Evolutionary conservation across 345 rosid genomes (phyloP).

Genomic region (Stellera chamaejasme): DNA sequence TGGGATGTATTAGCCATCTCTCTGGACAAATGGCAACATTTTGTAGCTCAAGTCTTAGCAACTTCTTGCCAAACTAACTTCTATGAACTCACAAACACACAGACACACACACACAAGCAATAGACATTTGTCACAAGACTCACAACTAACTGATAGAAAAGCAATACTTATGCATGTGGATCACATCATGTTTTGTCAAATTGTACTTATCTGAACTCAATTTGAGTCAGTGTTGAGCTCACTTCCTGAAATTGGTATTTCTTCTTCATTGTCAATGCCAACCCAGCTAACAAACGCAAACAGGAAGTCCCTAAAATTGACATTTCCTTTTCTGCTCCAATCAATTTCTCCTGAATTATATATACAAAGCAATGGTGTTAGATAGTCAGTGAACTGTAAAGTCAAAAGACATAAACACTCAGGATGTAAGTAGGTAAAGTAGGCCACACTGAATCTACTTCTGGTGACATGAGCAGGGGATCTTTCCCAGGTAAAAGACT

Average conservation of each 20-base stretch:
- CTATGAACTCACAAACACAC: conserved; percentile 2
- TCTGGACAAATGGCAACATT: conserved; percentile 6
- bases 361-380: neutral
- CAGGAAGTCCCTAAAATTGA: conserved; percentile 74
- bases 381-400: neutral
- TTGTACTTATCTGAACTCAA: conserved; percentile 16
- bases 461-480: conserved; percentile 59
- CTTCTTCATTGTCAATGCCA: conserved; percentile 51
- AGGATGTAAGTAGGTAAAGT: conserved; percentile 6
- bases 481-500: conserved; percentile 53
- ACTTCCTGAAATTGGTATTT: conserved; percentile 11
- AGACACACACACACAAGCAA: neutral
- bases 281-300: conserved; percentile 74
- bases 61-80: conserved; percentile 4
- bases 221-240: neutral
- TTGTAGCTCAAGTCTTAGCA: neutral
- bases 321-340: conserved; percentile 73
- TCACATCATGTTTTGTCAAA: conserved; percentile 8
- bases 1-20: neutral
- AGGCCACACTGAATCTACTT: conserved; percentile 56
- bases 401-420: neutral
- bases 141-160: conserved; percentile 3
- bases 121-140: conserved; percentile 1
- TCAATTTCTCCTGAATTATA: conserved; percentile 81
- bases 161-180: conserved; percentile 2